A percentile compares a stretch with the other conserved stretches of the same genome.
phyloP scores from a whole-genome alignment of 495 filamentous ascomycete genomes.

The Penicillium macrosclerotiorum region DNA sequence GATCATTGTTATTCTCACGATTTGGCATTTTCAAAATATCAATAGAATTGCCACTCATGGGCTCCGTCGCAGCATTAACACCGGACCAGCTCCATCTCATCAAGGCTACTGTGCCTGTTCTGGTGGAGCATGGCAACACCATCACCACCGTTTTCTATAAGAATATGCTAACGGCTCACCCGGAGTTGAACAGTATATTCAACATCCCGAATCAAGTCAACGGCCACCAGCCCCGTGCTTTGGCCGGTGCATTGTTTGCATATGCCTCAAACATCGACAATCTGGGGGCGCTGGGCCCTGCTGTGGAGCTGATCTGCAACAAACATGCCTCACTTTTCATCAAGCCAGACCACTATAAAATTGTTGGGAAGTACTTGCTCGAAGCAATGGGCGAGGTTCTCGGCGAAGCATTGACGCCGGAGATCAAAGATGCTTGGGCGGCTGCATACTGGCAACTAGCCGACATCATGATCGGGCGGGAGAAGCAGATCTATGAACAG shows the following conservation, averaged over 20 bases:
- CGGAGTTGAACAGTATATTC: slow-evolving; percentile 64
- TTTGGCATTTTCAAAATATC: neutral
- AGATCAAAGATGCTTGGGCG: slow-evolving; percentile 67
- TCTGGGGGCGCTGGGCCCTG: slow-evolving; percentile 55
- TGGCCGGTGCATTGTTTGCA: slow-evolving; percentile 64
- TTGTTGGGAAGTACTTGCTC: slow-evolving; percentile 67
- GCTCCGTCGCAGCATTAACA: slow-evolving; percentile 15
- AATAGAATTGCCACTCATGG: slow-evolving; percentile 6
- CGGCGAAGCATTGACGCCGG: slow-evolving; percentile 62
- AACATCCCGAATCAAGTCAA: slow-evolving; percentile 63
- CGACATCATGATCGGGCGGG: slow-evolving; percentile 64
- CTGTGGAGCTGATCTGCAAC: slow-evolving; percentile 71
- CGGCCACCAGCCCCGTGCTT: slow-evolving; percentile 62
- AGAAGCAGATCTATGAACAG: slow-evolving; percentile 57
- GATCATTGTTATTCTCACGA: neutral
- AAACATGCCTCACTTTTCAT: slow-evolving; percentile 74
- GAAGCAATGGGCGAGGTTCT: slow-evolving; percentile 66
- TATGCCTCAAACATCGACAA: slow-evolving; percentile 73
- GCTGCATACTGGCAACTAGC: slow-evolving; percentile 71
- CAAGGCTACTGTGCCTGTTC: slow-evolving; percentile 49
- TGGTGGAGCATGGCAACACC: slow-evolving; percentile 61
- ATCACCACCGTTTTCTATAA: slow-evolving; percentile 70
- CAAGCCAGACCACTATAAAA: slow-evolving; percentile 62
- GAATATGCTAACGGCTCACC: slow-evolving; percentile 61
- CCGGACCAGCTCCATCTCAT: slow-evolving; percentile 38